These are phyloP conservation scores for Luffa aegyptiaca DNA, from an alignment of 306 rosid genomes.

Conservation along the genomic window DNA sequence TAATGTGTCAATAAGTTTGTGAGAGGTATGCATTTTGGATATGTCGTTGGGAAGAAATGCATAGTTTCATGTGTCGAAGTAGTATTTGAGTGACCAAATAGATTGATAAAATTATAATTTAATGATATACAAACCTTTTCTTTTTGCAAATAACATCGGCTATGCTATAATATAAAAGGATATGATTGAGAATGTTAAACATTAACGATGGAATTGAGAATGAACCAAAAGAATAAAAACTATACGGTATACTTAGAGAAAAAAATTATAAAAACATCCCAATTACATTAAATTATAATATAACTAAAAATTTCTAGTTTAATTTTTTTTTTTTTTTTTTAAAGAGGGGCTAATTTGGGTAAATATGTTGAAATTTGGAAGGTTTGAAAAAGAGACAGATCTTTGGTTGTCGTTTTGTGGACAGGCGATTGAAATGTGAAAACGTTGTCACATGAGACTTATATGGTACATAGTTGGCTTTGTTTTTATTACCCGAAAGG, in stretches of 20 bases:
- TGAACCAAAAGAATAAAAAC: background rate
- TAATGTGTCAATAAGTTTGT: too few relatives aligned
- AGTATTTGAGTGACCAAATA: too few relatives aligned
- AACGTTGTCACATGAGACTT: background rate
- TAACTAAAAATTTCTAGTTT: background rate
- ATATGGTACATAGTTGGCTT: background rate
- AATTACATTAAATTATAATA: background rate
- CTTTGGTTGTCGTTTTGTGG: background rate
- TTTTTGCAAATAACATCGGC: too few relatives aligned
- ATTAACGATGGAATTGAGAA: background rate
- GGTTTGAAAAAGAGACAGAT: background rate
- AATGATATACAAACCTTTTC: background rate
- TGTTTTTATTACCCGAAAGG: background rate
- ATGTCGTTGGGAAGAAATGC: too few relatives aligned
- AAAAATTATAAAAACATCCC: background rate
- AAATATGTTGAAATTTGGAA: background rate
- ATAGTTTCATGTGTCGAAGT: too few relatives aligned
- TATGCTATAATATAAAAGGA: too few relatives aligned
- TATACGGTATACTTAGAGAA: too few relatives aligned
- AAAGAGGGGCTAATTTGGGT: background rate
- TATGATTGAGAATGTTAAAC: too few relatives aligned
- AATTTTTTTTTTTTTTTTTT: too few relatives aligned
- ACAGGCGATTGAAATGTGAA: background rate
- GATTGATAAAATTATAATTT: too few relatives aligned
- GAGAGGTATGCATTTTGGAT: too few relatives aligned